Base-by-base conservation (phyloP, 331 rosid genomes). In the Quercus lobata region DNA sequence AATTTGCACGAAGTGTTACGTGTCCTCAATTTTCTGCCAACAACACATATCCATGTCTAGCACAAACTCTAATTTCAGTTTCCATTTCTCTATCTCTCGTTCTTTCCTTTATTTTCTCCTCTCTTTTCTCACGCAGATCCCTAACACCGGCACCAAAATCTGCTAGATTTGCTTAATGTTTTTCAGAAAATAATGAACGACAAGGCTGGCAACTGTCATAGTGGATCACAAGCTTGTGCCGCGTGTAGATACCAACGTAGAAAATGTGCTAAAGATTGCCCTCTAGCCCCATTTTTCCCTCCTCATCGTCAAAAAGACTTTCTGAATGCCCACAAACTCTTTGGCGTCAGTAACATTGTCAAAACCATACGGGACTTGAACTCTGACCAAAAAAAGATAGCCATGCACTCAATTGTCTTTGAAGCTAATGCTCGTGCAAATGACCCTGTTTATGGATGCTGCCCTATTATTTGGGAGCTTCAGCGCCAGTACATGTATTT, bases 391-490 rank as follows among this genome's bases (percentile, higher is more conserved):
- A 66, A 71, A 57, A 1, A 1, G 15, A 1, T 6, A 4, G 79
- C 87, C 32, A 71, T 60, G 8, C 3, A 29, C 32, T 24, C 79
- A 34, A 22, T 80, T n/a, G 71, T 35, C 0, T 57, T 63, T 5
- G 75, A 84, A 19, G 78, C 87, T 21, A 54, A 84, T 12, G 60
- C 22, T 1, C 87, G 84, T 0, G 82, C 71, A n/a, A 46, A 4
- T 3, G 84, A 84, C 77, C 87, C 75, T 14, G 61, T 55, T 32
- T 79, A 82, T 6, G 87, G 84, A 3, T 76, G 76, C 68, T 68
- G 57, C 76, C 22, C 49, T 2, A 25, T 76, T 4, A 27, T 84
- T 1, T 5, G 15, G 18, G 17, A 5, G 7, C 30, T 76, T 60
- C 57, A 72, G 37, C 52, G 29, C 5, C 75, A 44, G 60, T 65